These are phyloP conservation scores for Forsythia suspensa DNA, from an alignment of 257 asterid genomes.

Conservation along the genomic window DNA sequence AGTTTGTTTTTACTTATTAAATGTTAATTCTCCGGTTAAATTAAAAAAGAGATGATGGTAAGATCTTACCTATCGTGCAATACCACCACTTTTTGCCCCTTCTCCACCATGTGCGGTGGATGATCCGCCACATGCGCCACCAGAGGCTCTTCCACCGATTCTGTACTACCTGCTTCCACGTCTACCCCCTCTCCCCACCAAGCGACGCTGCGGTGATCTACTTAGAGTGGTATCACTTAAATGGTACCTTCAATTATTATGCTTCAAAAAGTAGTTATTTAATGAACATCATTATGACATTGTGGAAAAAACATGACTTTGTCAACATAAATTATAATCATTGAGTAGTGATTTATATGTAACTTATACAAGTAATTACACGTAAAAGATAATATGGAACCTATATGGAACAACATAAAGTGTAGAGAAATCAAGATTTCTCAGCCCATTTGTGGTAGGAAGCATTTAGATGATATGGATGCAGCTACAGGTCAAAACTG, in stretches of 20 bases:
- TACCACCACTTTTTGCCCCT: no score
- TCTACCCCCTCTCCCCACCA: no score
- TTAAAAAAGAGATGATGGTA: no score
- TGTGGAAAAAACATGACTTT: background rate
- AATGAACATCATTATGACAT: background rate
- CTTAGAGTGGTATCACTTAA: no score
- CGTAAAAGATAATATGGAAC: background rate
- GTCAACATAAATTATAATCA: background rate
- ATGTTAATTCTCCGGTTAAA: no score
- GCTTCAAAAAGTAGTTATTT: background rate
- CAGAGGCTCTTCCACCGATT: no score
- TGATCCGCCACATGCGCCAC: no score
- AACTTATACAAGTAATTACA: background rate
- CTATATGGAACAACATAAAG: background rate
- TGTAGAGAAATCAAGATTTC: background rate
- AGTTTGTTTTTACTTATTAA: no score
- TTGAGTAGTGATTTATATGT: background rate
- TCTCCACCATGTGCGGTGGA: no score
- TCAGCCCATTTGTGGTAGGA: background rate
- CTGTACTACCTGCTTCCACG: no score
- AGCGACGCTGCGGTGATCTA: no score
- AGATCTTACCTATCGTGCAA: no score
- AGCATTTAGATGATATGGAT: background rate
- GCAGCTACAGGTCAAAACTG: constrained; percentile 76
- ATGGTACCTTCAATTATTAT: background rate